Conservation (phyloP, 225 moss, liverwort and hornwort species). For the Marchantia polymorpha region DNA sequence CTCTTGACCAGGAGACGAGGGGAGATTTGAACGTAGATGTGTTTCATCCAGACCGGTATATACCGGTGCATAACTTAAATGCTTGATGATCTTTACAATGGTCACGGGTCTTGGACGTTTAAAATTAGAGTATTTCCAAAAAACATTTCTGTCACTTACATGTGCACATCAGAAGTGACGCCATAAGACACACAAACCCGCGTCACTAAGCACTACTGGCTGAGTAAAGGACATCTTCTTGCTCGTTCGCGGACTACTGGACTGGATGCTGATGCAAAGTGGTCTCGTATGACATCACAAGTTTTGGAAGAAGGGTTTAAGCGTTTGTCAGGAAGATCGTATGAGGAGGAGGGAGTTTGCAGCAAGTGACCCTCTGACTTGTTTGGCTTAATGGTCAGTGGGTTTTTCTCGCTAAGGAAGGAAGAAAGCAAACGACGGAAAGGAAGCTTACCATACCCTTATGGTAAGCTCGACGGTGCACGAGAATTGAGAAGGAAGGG, state of each 20-base stretch:
- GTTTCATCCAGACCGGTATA: too few relatives aligned
- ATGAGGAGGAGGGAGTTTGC: background rate
- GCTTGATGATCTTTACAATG: background rate
- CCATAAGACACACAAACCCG: background rate
- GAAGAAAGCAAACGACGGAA: background rate
- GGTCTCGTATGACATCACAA: conserved; percentile 10
- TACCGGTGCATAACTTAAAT: background rate
- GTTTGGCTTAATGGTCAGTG: conserved; percentile 4
- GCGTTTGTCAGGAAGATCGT: background rate
- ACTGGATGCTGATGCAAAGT: conserved; percentile 13
- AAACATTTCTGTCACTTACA: conserved; percentile 1
- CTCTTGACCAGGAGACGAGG: too few relatives aligned
- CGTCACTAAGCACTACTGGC: background rate
- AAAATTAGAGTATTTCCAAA: background rate
- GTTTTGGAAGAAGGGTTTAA: background rate
- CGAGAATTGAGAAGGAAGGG: conserved; percentile 12
- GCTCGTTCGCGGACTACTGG: background rate
- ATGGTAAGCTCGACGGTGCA: background rate
- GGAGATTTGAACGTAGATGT: too few relatives aligned
- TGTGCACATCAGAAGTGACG: conserved; percentile 6
- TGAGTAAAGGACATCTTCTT: background rate
- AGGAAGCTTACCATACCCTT: too few relatives aligned
- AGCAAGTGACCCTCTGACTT: conserved; percentile 6
- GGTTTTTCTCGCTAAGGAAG: too few relatives aligned
- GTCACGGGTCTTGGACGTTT: background rate